Evolutionary conservation across 2,329 filamentous ascomycete species (phyloP), one percentile per base, ranked within the genome.

Genomic region (Byssochlamys sp.): DNA sequence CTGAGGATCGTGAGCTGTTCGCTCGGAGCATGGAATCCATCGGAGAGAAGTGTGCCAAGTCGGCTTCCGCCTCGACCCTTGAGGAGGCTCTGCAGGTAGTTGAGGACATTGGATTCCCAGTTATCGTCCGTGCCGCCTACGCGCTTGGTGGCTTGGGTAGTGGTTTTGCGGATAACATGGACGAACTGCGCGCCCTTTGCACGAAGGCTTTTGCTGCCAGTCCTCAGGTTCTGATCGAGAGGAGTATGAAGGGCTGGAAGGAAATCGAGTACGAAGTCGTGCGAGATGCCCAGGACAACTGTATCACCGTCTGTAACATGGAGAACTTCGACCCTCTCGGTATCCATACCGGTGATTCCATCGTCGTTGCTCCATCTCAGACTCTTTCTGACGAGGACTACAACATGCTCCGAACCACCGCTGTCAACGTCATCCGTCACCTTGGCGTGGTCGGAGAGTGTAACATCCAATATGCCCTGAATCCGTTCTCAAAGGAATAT

Each of bases 231-330:
- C 83, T 99, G 57, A 95, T 99, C 67, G 94, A 99, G 79, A 86
- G 89, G 73, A 95, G 90, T 78, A 97, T 99, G 92, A 97, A 97
- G 79, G 94, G 94, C 59, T 99, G 94, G 94, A 99, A 99, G 76
- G 94, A 99, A 76, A 95, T 97, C 62, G 94, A 99, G 75, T 99
- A 97, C 71, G 94, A 99, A 75, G 94, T 97, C 61, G 94, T 99
- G 48, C 88, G 94, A 68, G 94, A 97, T 78, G 88, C 86, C 58
- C 86, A 90, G 66, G 91, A 99, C 78, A 97, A 97, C 81, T 99
- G 94, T 73, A 97, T 99, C 72, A 99, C 94, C 5, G 94, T 99
- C 61, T 99, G 94, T 75, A 99, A 99, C 80, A 97, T 99, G 94
- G 94, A 99, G 79, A 99, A 99, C 78, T 99, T 99, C 69, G 94